Evolutionary conservation across 2,329 filamentous ascomycete species (phyloP).

Genomic region (Fusarium equiseti): DNA sequence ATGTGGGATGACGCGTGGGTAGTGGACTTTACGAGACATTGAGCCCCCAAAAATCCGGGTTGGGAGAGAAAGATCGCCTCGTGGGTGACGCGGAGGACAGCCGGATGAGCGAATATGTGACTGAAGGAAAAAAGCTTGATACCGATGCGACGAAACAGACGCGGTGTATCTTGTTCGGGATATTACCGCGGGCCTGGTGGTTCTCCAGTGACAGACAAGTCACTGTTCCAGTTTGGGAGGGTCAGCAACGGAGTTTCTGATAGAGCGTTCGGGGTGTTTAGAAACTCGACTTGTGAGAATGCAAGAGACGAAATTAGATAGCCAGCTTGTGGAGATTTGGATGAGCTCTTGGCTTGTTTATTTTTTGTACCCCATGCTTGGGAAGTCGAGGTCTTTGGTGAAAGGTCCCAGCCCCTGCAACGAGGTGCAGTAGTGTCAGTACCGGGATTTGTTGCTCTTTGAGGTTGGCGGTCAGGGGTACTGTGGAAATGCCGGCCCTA

Average conservation of each 20-base stretch:
- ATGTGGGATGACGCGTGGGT: slow-evolving; percentile 35
- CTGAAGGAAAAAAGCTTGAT: slow-evolving; percentile 33
- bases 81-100: slow-evolving; percentile 29
- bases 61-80: slow-evolving; percentile 19
- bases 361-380: not conserved
- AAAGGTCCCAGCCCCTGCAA: slow-evolving; percentile 24
- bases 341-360: not conserved
- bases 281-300: not conserved
- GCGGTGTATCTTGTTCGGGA: slow-evolving; percentile 32
- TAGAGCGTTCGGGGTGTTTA: not conserved
- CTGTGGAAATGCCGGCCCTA: slow-evolving; percentile 11
- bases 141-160: slow-evolving; percentile 42
- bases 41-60: slow-evolving; percentile 22
- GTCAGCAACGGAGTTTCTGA: slow-evolving; percentile 23
- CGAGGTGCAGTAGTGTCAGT: slow-evolving; percentile 30
- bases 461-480: slow-evolving; percentile 35
- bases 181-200: slow-evolving; percentile 39
- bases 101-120: slow-evolving; percentile 33
- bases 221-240: slow-evolving; percentile 35
- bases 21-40: slow-evolving; percentile 20
- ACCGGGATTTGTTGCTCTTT: slow-evolving; percentile 20
- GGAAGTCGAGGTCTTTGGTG: slow-evolving; percentile 2
- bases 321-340: not conserved
- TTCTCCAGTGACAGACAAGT: slow-evolving; percentile 32
- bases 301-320: not conserved